Evolutionary conservation across 1,284 basidiomycete species (phyloP).

Genomic region (Microbotryum violaceum): DNA sequence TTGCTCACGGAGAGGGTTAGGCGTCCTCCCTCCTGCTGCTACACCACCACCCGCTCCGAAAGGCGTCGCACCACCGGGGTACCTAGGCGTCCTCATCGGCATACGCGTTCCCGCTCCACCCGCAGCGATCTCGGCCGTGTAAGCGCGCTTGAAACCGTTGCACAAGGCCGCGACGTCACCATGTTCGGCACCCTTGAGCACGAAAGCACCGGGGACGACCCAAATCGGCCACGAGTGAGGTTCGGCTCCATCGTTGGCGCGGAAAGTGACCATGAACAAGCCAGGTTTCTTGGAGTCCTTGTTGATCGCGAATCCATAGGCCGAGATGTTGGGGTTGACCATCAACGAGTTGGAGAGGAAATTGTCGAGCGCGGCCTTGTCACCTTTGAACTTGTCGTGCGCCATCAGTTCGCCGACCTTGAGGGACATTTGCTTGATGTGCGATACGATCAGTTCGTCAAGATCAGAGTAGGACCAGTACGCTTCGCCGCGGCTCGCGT

Average conservation of each 20-base stretch:
- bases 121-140: background rate
- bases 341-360: slow-evolving; percentile 82
- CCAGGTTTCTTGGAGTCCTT: slow-evolving; percentile 76
- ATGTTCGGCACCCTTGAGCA: slow-evolving; percentile 14
- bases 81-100: background rate
- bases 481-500: slow-evolving; percentile 45
- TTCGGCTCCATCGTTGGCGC: slow-evolving; percentile 62
- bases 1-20: no score
- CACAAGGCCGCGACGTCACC: slow-evolving; percentile 18
- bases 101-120: background rate
- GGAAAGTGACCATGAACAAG: slow-evolving; percentile 87
- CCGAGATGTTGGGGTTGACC: slow-evolving; percentile 87
- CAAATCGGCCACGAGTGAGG: slow-evolving; percentile 60
- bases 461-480: slow-evolving; percentile 86
- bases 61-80: slow-evolving; percentile 3
- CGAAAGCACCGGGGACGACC: slow-evolving; percentile 78
- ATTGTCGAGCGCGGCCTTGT: slow-evolving; percentile 77
- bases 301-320: slow-evolving; percentile 83
- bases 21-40: no score
- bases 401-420: slow-evolving; percentile 92
- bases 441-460: slow-evolving; percentile 95
- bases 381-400: slow-evolving; percentile 91
- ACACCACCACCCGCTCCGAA: background rate
- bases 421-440: slow-evolving; percentile 87
- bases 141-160: slow-evolving; percentile 26